Conservation (phyloP, 2,329 filamentous ascomycete species). For the Lachnellula arida region DNA sequence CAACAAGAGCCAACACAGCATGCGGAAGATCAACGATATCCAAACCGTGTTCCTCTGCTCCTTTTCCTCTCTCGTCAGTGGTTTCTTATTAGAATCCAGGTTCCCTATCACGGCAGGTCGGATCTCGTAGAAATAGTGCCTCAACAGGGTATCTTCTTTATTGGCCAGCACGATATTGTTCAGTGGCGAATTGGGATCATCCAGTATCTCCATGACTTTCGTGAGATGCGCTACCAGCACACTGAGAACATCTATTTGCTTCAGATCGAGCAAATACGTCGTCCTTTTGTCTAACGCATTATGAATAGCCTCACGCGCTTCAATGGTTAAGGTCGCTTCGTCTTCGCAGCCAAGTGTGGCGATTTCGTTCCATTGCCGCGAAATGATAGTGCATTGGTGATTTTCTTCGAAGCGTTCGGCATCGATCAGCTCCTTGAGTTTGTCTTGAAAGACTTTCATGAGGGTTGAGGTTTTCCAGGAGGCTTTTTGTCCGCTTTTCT, state of each 20-base stretch:
- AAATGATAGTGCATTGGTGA: slow-evolving; percentile 17
- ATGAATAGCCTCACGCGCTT: slow-evolving; percentile 26
- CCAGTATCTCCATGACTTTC: slow-evolving; percentile 40
- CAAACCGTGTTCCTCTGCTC: slow-evolving; percentile 39
- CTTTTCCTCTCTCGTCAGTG: slow-evolving; percentile 7
- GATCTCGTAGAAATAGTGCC: slow-evolving; percentile 47
- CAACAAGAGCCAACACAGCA: slow-evolving; percentile 53
- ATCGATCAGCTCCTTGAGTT: slow-evolving; percentile 13
- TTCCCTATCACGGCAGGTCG: slow-evolving; percentile 38
- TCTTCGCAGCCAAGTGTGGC: slow-evolving; percentile 13
- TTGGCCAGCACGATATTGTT: slow-evolving; percentile 39
- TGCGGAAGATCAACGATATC: slow-evolving; percentile 50
- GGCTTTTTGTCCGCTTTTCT: slow-evolving; percentile 22
- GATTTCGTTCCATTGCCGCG: slow-evolving; percentile 18
- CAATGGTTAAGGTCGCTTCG: slow-evolving; percentile 20
- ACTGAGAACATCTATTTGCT: slow-evolving; percentile 20
- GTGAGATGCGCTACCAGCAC: slow-evolving; percentile 26
- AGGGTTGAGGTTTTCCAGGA: slow-evolving; percentile 27
- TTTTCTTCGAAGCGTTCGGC: slow-evolving; percentile 3
- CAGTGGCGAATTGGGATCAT: slow-evolving; percentile 34
- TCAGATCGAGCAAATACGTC: slow-evolving; percentile 16
- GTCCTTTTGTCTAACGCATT: slow-evolving; percentile 24
- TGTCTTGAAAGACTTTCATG: slow-evolving; percentile 28
- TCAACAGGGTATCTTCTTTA: slow-evolving; percentile 46
- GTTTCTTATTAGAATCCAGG: slow-evolving; percentile 24